Base-by-base conservation (phyloP, 805 yeast species). In the Ogataea corticis region DNA sequence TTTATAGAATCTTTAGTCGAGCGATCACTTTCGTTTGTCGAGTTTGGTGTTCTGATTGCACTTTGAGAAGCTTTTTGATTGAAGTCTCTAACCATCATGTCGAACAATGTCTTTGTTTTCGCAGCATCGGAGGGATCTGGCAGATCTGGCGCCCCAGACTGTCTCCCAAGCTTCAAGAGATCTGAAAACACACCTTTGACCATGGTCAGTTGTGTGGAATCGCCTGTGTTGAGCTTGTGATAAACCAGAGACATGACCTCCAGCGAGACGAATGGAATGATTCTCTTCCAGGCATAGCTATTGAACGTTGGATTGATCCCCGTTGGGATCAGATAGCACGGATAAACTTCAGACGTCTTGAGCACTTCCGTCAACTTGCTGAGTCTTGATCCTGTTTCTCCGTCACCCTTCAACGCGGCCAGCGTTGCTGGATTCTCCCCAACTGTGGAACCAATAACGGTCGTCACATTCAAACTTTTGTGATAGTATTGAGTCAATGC, bases 211-310 rank as follows among this genome's bases (percentile, higher is more conserved):
- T 46, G 47, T 1, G 44, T 14, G 1, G 35, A 10, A 31, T 55
- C 48, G 1, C 38, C 19, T 3, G 48, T 29, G 19, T 50, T 50
- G 33, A 59, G 16, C 13, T 52, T 51, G 9, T 55, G 48, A 38
- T 57, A 62, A 13, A 62, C 38, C 13, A 64, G 30, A 2, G 57
- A 38, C 33, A 57, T 18, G 3, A 56, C 44, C 16, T 55, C 61
- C 42, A 63, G 45, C n/a, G 42, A 34, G n/a, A 58, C 30, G 38
- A 59, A 59, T 0, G 61, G 50, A 11, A 63, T 46, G n/a, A 61
- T 48, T 37, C 57, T 43, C 30, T 60, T 63, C 68, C 68, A 64
- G 2, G 58, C 56, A 45, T 45, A 54, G 33, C 61, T 57, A 33
- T 44, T 51, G 35, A 60, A 52, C 9, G 62, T 51, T 6, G 68